Base-by-base conservation (phyloP, 2,329 filamentous ascomycete genomes). In the Raffaelea arxii region DNA sequence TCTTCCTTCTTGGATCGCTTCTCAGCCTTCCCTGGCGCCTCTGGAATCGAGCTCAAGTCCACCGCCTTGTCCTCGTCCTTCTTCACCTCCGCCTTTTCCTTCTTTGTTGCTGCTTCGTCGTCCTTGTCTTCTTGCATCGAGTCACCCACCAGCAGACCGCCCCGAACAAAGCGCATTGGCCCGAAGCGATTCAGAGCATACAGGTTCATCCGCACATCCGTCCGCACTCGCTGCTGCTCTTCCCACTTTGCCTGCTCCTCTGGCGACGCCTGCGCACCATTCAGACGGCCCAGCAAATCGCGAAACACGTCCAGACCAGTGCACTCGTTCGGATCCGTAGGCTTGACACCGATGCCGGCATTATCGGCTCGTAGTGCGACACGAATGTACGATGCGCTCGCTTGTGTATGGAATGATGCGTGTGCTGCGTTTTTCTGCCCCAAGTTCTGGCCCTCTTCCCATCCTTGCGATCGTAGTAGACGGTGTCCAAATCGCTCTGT, bases 341-440 rank as follows among this genome's bases (percentile, higher is more conserved):
- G 74, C 62, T 84, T 84, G 53, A 90, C 92, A 25, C 92, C 92
- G 38, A 98, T 71, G 3, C 92, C 92, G 38, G 94, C 77, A 56
- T 83, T 94, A 62, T 97, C 89, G 59, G 97, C 90, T 60, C 95
- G 95, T 52, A 96, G 67, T 25, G 80, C 67, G 35, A 94, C 86
- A 49, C 84, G 82, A 57, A 97, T 92, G 61, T 94, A 86, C 3
- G 87, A 87, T 23, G 85, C 77, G 62, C 85, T 94, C 36, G 86
- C 89, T 3, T 80, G 77, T 21, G 84, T 90, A 64, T 90, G 86
- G 51, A 85, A 77, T 41, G 80, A 77, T 25, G 85, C 75, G 57
- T 95, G 89, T 0, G 80, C 66, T 7, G 88, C 81, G 60, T 89
- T 74, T 57, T 83, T 75, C 4, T 83, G 85, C 46, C 92, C 92